Conservation (phyloP, 2,329 filamentous ascomycete genomes). For the Penicillium sumatraense region DNA sequence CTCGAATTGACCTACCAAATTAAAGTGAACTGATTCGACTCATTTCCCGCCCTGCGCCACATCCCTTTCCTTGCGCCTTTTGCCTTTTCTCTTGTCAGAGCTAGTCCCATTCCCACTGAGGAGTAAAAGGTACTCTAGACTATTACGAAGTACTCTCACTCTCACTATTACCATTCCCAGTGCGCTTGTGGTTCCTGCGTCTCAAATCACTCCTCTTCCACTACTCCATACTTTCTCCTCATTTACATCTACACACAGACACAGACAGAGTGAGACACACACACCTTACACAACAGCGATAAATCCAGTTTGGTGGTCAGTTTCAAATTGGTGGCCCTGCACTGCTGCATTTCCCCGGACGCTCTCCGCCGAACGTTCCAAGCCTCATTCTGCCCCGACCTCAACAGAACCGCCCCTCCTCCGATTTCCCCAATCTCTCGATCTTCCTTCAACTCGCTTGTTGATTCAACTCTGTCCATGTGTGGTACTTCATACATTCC, state of each 20-base stretch:
- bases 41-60: background rate
- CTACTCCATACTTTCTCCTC: no score
- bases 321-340: no score
- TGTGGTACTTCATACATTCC: background rate
- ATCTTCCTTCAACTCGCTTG: constrained; percentile 17
- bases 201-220: background rate
- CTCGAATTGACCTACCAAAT: no score
- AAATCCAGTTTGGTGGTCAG: no score
- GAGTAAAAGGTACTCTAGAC: no score
- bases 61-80: background rate
- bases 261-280: no score
- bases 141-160: background rate
- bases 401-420: constrained; percentile 16
- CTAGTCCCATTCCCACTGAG: no score
- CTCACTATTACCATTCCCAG: background rate
- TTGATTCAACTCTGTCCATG: background rate
- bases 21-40: background rate
- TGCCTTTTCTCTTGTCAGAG: background rate
- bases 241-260: no score
- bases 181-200: background rate
- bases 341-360: constrained; percentile 26
- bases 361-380: constrained; percentile 21
- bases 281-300: no score
- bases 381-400: constrained; percentile 18
- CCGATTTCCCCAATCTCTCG: constrained; percentile 4